Percentiles rank a stretch among this genome's conserved stretches.
These are phyloP conservation scores for Plantago lanceolata DNA, from an alignment of 305 asterid genomes.

Conservation along the genomic window DNA sequence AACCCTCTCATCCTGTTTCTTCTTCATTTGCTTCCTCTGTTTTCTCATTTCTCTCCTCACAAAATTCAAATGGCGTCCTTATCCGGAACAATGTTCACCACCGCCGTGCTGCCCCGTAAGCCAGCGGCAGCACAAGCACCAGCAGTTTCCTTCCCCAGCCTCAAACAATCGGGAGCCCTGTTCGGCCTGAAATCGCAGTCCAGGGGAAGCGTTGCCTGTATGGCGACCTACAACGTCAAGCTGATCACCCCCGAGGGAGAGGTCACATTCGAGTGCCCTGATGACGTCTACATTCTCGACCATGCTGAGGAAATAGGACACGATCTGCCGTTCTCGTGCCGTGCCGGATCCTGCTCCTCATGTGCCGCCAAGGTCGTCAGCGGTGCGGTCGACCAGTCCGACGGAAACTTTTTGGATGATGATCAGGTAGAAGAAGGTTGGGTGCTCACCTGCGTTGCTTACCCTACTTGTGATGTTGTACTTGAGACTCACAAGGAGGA, in stretches of 20 bases:
- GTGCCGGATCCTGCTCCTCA: slow-evolving; percentile 82
- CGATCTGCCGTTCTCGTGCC: slow-evolving; percentile 80
- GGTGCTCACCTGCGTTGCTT: slow-evolving; percentile 72
- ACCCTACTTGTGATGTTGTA: slow-evolving; percentile 46
- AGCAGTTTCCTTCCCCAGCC: slow-evolving; percentile 27
- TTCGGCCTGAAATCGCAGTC: slow-evolving; percentile 42
- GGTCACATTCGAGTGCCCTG: slow-evolving; percentile 32
- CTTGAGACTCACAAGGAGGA: slow-evolving; percentile 76
- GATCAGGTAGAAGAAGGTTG: slow-evolving; percentile 43
- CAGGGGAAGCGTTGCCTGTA: slow-evolving; percentile 40
- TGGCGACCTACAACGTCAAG: slow-evolving; percentile 68
- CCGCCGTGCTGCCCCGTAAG: slow-evolving; percentile 49
- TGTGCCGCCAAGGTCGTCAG: slow-evolving; percentile 58
- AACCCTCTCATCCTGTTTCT: slow-evolving; percentile 5
- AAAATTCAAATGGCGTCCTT: slow-evolving; percentile 39
- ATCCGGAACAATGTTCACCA: slow-evolving; percentile 48
- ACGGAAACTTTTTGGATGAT: slow-evolving; percentile 66
- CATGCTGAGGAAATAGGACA: slow-evolving; percentile 53
- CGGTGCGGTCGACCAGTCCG: slow-evolving; percentile 72
- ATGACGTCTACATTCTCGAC: slow-evolving; percentile 58
- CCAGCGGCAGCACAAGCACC: slow-evolving; percentile 27
- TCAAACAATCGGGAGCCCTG: slow-evolving; percentile 30
- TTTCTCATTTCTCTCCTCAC: neutral
- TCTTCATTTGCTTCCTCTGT: slow-evolving; percentile 1
- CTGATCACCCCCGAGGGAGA: slow-evolving; percentile 55